Evolutionary conservation across 73 alveolate species (phyloP), one percentile per base, ranked within the genome.

Genomic region (Tetrahymena borealis): DNA sequence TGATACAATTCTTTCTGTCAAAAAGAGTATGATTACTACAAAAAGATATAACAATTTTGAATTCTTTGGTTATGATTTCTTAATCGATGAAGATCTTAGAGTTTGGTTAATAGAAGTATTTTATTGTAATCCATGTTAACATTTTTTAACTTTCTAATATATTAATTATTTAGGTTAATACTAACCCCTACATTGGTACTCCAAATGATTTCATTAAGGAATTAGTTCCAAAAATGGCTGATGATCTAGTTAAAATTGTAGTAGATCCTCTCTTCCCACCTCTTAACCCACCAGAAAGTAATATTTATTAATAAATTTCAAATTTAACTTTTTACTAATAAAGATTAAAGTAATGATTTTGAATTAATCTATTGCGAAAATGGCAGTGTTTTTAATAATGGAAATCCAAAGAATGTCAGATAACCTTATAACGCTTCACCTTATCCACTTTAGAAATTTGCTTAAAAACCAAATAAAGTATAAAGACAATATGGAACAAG

Each of bases 221-320:
- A 93, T 90, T 97, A 43, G 93, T 97, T 16, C 98, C 98, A 13
- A 95, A 96, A 78, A 96, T 97, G 98, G 91, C 95, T 16, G 98
- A 97, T 92, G 98, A 97, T 92, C 92, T 97, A 41, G 91, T 97
- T 39, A 79, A 95, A 16, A 78, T 97, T 32, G 96, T 95, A 11
- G 90, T 97, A 40, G 99, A 96, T 94, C 95, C 97, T 90, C 77
- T 91, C 90, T 96, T 94, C 39, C 94, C 78, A 37, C 91, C 96
- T 35, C 28, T 38, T 36, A 60, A 60, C 9, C 85, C 85, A 3
- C 85, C 85, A 24, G 85, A 60, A n/a, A 60, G 85, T 60, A 60
- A 24, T 60, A 24, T 4, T 9, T 3, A 24, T 3, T 24, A 15
- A 1, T 15, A 60, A 18, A 9, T 1, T 7, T 60, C 28, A 0